Evolutionary conservation across 1,284 basidiomycete genomes (phyloP), one percentile per base, ranked within the genome.

Genomic region (Pseudozyma hubeiensis): DNA sequence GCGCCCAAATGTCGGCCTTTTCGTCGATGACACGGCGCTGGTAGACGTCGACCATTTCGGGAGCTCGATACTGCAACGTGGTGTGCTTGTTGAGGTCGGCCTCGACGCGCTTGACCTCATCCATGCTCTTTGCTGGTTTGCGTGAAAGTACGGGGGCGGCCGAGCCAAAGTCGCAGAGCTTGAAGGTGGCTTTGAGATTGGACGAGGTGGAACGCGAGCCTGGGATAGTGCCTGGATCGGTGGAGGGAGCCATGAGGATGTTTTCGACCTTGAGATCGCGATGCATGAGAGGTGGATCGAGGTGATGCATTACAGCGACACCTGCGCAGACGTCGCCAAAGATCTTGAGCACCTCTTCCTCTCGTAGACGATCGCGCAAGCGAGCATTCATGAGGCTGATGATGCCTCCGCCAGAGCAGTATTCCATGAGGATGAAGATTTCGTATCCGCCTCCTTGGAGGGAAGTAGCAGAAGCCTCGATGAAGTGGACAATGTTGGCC

Each of bases 381-480:
- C 96, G 89, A 77, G 94, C 90, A 86, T 99, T 99, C 91, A 99
- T 93, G 90, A 99, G 93, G 86, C 99, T 97, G 85, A 99, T 98
- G 79, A 99, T 97, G 41, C 97, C 97, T 30, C 97, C 97, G 46
- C 89, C 90, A 9, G 89, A 80, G 84, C 94, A 97, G 85, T 91
- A 97, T 85, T 99, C 97, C 97, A 99, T 99, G 65, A 99, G 88
- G 83, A 99, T 99, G 85, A 97, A 98, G 48, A 99, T 95, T 85
- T 99, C 97, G 84, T 92, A 94, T 13, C 79, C 80, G 47, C 93
- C 93, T 80, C 91, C 91, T 43, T 73, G 78, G 5, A 84, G 74
- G 10, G 81, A 77, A n/a, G 82, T 79, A 0, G 85, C 84, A n/a
- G 94, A 87, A 19, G 86, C 93, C 86, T 97, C 94, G 83, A 96